Percentiles rank a stretch among this genome's conserved stretches.
Evolutionary conservation across 768 basidiomycete genomes (phyloP).

Genomic region (Obba rivulosa): DNA sequence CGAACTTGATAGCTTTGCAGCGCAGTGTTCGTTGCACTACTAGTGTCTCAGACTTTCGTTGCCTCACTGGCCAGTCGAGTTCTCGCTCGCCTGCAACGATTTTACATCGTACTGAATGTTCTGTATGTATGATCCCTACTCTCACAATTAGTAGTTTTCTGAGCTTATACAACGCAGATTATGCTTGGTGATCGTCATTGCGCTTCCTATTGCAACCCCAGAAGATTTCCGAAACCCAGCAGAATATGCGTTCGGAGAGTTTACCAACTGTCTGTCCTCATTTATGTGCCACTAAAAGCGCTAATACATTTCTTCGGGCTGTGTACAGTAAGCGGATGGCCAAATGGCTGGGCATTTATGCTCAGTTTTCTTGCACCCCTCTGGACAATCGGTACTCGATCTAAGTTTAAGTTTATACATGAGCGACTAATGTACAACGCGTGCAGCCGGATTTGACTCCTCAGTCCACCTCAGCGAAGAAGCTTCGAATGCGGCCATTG

Average conservation of each 20-base stretch:
- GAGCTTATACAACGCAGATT: slow-evolving; percentile 8
- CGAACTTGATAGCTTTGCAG: slow-evolving; percentile 9
- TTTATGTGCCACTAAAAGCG: not conserved
- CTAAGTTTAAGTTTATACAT: not conserved
- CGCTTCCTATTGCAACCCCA: slow-evolving; percentile 60
- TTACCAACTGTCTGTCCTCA: slow-evolving; percentile 44
- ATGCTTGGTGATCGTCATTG: slow-evolving; percentile 31
- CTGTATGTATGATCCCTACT: slow-evolving; percentile 15
- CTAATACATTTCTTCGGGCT: not conserved
- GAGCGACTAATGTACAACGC: not conserved
- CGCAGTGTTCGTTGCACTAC: slow-evolving; percentile 28
- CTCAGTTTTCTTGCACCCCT: slow-evolving; percentile 45
- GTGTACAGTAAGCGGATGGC: slow-evolving; percentile 44
- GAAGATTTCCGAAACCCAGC: slow-evolving; percentile 53
- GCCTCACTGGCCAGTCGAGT: slow-evolving; percentile 28
- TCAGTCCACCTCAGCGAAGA: slow-evolving; percentile 60
- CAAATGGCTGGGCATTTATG: slow-evolving; percentile 43
- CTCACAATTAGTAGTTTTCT: not conserved
- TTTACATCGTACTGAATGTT: slow-evolving; percentile 31
- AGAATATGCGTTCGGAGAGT: slow-evolving; percentile 56
- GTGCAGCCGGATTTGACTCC: slow-evolving; percentile 38
- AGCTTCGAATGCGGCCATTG: slow-evolving; percentile 52
- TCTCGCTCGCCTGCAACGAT: slow-evolving; percentile 29
- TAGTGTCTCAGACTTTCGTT: slow-evolving; percentile 25
- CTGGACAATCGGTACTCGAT: slow-evolving; percentile 29